Conservation (phyloP, 495 filamentous ascomycete genomes). For the Trichoderma gamsii region DNA sequence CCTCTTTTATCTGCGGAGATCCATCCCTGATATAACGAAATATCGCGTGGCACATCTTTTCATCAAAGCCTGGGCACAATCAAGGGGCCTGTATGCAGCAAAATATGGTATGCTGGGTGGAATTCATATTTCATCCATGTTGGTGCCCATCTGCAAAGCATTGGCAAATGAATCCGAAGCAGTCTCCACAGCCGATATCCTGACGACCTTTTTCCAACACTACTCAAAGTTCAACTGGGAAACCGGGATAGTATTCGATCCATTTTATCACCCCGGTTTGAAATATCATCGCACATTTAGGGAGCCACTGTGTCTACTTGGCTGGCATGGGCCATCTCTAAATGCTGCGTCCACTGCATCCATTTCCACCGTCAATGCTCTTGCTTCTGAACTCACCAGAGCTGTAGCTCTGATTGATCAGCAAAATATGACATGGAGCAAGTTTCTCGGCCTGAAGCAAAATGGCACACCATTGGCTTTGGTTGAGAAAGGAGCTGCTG, state of each 20-base stretch:
- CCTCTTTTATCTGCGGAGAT: constrained; percentile 45
- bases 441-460: constrained; percentile 27
- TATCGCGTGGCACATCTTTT: constrained; percentile 48
- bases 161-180: constrained; percentile 24
- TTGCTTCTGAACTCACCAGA: constrained; percentile 44
- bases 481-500: constrained; percentile 21
- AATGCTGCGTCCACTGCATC: constrained; percentile 50
- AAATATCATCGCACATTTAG: constrained; percentile 42
- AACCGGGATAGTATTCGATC: constrained; percentile 45
- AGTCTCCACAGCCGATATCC: constrained; percentile 35
- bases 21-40: constrained; percentile 43
- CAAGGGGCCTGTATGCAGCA: constrained; percentile 50
- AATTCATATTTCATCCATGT: constrained; percentile 52
- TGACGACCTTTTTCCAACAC: constrained; percentile 51
- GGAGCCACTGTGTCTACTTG: constrained; percentile 52
- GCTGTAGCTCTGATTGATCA: constrained; percentile 32
- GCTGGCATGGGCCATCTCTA: constrained; percentile 45
- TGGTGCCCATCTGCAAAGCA: constrained; percentile 48
- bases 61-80: constrained; percentile 50
- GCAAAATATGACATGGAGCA: constrained; percentile 34
- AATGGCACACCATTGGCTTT: constrained; percentile 14
- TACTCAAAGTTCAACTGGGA: constrained; percentile 52
- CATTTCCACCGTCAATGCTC: constrained; percentile 36
- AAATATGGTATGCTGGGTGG: constrained; percentile 53
- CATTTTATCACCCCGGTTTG: constrained; percentile 38